Conservation (phyloP, 192 early-diverging fungal genomes). For the Umbelopsis isabellina region DNA sequence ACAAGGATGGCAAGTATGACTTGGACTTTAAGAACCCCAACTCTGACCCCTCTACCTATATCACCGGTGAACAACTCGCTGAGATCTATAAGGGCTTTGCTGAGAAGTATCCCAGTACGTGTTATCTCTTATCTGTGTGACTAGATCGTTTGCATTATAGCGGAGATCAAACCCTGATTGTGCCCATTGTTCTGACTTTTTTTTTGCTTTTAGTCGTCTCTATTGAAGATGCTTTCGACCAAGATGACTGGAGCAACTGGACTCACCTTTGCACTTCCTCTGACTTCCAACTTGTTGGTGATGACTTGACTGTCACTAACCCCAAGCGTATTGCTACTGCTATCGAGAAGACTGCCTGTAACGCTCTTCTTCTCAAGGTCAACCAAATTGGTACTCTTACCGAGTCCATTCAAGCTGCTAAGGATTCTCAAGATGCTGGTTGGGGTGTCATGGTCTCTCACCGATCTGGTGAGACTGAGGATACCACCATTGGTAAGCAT, state of each 20-base stretch:
- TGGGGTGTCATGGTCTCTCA: constrained; percentile 99
- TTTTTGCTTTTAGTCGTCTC: constrained; percentile 64
- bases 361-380: constrained; percentile 95
- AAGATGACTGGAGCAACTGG: constrained; percentile 98
- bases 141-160: constrained; percentile 2
- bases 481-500: constrained; percentile 56
- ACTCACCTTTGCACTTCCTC: constrained; percentile 65
- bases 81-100: constrained; percentile 85
- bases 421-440: constrained; percentile 78
- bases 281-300: constrained; percentile 73
- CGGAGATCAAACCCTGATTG: constrained; percentile 20
- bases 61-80: constrained; percentile 80
- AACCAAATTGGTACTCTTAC: constrained; percentile 99
- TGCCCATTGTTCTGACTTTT: constrained; percentile 21
- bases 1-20: constrained; percentile 96
- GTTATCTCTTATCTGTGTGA: constrained; percentile 20
- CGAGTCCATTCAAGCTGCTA: constrained; percentile 89
- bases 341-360: constrained; percentile 93
- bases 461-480: constrained; percentile 98
- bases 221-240: constrained; percentile 99
- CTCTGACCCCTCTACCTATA: constrained; percentile 73
- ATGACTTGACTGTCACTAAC: constrained; percentile 99
- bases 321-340: constrained; percentile 87
- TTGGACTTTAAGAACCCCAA: constrained; percentile 96
- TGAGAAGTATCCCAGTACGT: constrained; percentile 75